Evolutionary conservation across 345 rosid genomes (phyloP).

Genomic region (Salix koriyanagi): DNA sequence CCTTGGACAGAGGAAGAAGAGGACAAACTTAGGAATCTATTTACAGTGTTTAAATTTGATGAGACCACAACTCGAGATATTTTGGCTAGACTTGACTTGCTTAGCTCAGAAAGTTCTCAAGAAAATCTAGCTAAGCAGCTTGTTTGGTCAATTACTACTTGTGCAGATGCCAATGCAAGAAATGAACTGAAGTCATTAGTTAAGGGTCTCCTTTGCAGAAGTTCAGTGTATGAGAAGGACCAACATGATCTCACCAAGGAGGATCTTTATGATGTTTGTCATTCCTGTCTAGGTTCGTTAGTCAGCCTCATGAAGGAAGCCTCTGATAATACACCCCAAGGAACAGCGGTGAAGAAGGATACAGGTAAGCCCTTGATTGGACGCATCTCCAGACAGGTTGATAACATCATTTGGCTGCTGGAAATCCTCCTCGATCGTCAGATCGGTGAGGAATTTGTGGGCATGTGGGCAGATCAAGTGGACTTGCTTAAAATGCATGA

Average conservation of each 20-base stretch:
- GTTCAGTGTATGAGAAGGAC: constrained; percentile 84
- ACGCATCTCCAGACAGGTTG: constrained; percentile 71
- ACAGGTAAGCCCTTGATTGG: constrained; percentile 59
- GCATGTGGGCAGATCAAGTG: constrained; percentile 60
- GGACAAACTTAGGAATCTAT: constrained; percentile 64
- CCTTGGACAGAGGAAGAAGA: constrained; percentile 99
- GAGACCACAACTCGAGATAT: constrained; percentile 55
- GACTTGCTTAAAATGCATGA: constrained; percentile 54
- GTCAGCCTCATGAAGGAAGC: constrained; percentile 56
- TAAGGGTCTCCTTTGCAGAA: constrained; percentile 76
- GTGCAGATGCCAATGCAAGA: constrained; percentile 62
- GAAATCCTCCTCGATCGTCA: constrained; percentile 75
- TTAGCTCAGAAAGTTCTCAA: constrained; percentile 34
- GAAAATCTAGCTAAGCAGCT: constrained; percentile 64
- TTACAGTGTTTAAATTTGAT: constrained; percentile 53
- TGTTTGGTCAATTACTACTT: constrained; percentile 60
- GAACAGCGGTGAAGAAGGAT: constrained; percentile 23
- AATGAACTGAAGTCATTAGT: constrained; percentile 76
- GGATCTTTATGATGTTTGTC: constrained; percentile 56
- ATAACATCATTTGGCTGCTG: constrained; percentile 77
- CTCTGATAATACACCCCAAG: constrained; percentile 20
- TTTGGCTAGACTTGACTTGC: constrained; percentile 51
- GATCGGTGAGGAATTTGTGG: constrained; percentile 83
- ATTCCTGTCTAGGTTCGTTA: constrained; percentile 52
- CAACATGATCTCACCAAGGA: constrained; percentile 65